Percentiles rank a stretch among this genome's conserved stretches.
phyloP scores from a whole-genome alignment of 1,284 basidiomycete species.

The Phellopilus nigrolimitatus region DNA sequence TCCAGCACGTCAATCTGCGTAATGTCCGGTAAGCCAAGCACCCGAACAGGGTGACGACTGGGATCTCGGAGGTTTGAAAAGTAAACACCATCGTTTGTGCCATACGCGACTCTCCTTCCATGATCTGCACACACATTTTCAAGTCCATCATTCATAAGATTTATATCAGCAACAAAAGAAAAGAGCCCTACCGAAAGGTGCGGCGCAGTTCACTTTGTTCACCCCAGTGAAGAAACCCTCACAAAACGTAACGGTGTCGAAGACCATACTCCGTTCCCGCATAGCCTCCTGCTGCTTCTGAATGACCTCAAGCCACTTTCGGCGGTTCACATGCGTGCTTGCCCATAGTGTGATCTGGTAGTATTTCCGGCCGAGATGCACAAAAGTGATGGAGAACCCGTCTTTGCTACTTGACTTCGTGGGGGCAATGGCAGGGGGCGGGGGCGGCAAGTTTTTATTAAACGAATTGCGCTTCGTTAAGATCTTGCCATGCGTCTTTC shows the following conservation, averaged over 20 bases:
- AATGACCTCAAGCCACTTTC: constrained; percentile 95
- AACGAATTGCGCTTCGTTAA: constrained; percentile 51
- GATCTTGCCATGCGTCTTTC: constrained; percentile 27
- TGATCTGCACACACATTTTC: constrained; percentile 46
- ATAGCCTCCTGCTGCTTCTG: constrained; percentile 85
- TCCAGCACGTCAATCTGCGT: constrained; percentile 96
- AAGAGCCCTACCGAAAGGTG: constrained; percentile 71
- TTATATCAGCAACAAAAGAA: not conserved
- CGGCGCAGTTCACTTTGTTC: constrained; percentile 91
- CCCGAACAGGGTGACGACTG: constrained; percentile 83
- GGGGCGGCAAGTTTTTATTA: constrained; percentile 38
- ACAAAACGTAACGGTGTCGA: constrained; percentile 82
- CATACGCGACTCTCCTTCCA: constrained; percentile 89
- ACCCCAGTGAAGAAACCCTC: constrained; percentile 84
- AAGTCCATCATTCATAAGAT: no score
- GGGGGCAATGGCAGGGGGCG: constrained; percentile 35
- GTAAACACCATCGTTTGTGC: constrained; percentile 96
- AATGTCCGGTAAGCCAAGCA: constrained; percentile 86
- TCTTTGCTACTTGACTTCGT: constrained; percentile 64
- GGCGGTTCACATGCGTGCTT: constrained; percentile 77
- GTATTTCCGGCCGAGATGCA: constrained; percentile 89
- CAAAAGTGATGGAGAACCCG: constrained; percentile 89
- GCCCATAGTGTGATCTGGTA: constrained; percentile 95
- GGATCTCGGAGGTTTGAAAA: constrained; percentile 81
- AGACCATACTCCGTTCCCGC: constrained; percentile 81